A percentile compares a stretch with the other conserved stretches of the same genome.
Conservation (phyloP, 192 early-diverging fungal species). For the Paraglomus occultum region DNA sequence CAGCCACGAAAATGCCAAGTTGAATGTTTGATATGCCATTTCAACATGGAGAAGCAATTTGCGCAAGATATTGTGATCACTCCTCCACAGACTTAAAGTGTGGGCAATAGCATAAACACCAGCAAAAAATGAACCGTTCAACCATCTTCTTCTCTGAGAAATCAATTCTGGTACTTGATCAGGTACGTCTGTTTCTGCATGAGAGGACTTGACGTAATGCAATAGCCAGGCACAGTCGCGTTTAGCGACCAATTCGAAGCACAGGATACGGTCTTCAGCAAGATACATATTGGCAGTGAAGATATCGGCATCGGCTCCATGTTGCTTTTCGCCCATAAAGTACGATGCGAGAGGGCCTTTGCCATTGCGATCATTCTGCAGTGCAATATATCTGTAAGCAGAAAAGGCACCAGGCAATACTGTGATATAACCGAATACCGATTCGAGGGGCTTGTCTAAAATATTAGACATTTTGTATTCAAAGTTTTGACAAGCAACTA, state of each 20-base stretch:
- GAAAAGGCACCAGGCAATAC: constrained; percentile 87
- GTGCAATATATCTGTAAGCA: constrained; percentile 74
- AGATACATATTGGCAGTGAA: constrained; percentile 82
- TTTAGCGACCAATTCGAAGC: constrained; percentile 84
- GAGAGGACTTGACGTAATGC: constrained; percentile 67
- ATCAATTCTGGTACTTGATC: constrained; percentile 82
- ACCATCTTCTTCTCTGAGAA: constrained; percentile 96
- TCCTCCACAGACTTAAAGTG: constrained; percentile 74
- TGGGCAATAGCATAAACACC: constrained; percentile 81
- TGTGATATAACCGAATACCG: constrained; percentile 84
- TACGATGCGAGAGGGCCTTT: constrained; percentile 69
- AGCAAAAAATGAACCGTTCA: constrained; percentile 95
- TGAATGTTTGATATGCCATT: constrained; percentile 79
- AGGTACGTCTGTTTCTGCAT: constrained; percentile 85
- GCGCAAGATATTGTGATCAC: constrained; percentile 69
- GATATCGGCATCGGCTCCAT: constrained; percentile 59
- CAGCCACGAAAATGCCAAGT: constrained; percentile 89
- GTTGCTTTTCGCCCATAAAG: constrained; percentile 66
- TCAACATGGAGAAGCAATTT: constrained; percentile 75
- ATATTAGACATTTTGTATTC: constrained; percentile 74
- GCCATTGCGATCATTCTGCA: constrained; percentile 61
- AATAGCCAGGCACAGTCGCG: constrained; percentile 63
- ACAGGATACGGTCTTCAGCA: constrained; percentile 82
- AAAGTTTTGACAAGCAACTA: constrained; percentile 67
- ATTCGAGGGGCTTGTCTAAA: constrained; percentile 70